Base-by-base conservation (phyloP, 164 flowering plant genomes). In the Buxus sempervirens region DNA sequence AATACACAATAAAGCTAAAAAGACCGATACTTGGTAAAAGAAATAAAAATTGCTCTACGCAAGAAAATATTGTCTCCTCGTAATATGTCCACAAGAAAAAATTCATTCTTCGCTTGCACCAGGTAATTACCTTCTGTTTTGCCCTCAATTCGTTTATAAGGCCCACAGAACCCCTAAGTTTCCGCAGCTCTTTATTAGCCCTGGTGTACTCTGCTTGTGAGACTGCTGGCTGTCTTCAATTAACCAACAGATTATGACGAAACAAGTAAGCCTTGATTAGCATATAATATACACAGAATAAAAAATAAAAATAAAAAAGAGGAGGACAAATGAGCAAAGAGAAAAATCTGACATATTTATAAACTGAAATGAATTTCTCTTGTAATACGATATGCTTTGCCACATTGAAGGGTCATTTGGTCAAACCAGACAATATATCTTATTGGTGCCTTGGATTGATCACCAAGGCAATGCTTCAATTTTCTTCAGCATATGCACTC, bases 141-240 rank as follows among this genome's bases (percentile, higher is more conserved):
- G 86, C 55, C 74, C 97, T 84, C 75, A 91, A 75, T 32, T 86
- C 76, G 60, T 69, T 79, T 41, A 92, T 87, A 64, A 90, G 92
- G 27, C 86, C 87, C 83, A 89, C 70, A 8, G 88, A 80, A 54
- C 68, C 72, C 15, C 83, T 83, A 48, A 89, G 86, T 67, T 79
- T 90, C 70, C 82, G 77, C 36, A 92, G 86, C 85, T 95, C 98
- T 80, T 95, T 95, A 69, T 92, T 90, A 38, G 94, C 97, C 72
- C 69, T 86, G 10, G 91, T 79, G 75, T 80, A 95, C 71, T 95
- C 97, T 0, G 77, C 68, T 8, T 89, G 90, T 54, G 87, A 78
- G 73, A 83, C 84, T 70, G 88, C 96, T 19, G 97, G 94, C 99
- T 92, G 90, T 83, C 96, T 90, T 94, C 79, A 85, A 58, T 58